Evolutionary conservation across 495 filamentous ascomycete species (phyloP), one percentile per base, ranked within the genome.

Genomic region (Xylaria flabelliformis): DNA sequence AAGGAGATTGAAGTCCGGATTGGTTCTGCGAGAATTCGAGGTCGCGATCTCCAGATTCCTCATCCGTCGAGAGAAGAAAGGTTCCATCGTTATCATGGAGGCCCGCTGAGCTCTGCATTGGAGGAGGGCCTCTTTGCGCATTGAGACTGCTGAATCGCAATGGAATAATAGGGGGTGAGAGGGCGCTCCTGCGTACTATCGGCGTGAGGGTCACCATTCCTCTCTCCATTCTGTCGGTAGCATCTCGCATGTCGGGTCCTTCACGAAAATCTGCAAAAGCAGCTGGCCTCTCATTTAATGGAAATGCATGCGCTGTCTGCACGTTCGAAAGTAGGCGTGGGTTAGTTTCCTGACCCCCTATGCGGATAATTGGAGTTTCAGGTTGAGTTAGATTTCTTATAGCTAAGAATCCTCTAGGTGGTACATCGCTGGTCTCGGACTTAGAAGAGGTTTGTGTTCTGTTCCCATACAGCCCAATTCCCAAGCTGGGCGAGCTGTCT

Each of bases 321-420:
- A 36, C 2, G 24, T 59, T 69, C 48, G 68, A 32, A n/a, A 44
- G 21, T 6, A 58, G 32, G 13, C 55, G 8, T 7, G 21, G 8
- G 9, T 10, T 39, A 6, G 42, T 50, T 29, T 51, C 50, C 12
- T 53, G 24, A 15, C 70, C 63, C 32, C 74, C 72, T 9, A 74
- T 71, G 19, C 72, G 74, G 9, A 71, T 67, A 3, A 75, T 32
- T n/a, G 73, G 69, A 1, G 68, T 21, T 3, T 63, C 63, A 32
- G 26, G 71, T 4, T 69, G 46, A 61, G 50, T 76, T 56, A 64
- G 42, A 29, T 76, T 39, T 12, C 74, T 73, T 59, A 72, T 72
- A 2, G 71, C 36, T 17, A 72, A 63, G n/a, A 64, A 24, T 21
- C 65, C 64, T 0, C 50, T 64, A 8, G 55, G 53, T 7, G 67